Conservation (phyloP, 2,329 filamentous ascomycete species). For the Phoma herbarum region DNA sequence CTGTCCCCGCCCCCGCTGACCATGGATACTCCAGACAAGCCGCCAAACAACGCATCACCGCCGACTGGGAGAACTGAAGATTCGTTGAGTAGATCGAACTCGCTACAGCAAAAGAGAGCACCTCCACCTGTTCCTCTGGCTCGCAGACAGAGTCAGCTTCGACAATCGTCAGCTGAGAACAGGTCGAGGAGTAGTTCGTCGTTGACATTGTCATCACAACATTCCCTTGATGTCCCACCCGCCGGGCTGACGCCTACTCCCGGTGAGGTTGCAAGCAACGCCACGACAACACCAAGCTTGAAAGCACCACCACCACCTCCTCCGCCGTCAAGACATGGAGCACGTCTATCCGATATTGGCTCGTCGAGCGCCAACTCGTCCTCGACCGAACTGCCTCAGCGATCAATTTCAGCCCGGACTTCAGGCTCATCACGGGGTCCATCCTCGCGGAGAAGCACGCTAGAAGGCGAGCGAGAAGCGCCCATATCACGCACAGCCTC, state of each 20-base stretch:
- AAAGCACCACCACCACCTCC: conserved; percentile 48
- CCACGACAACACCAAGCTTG: conserved; percentile 20
- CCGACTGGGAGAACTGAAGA: conserved; percentile 25
- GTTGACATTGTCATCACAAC: conserved; percentile 49
- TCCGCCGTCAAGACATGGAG: conserved; percentile 45
- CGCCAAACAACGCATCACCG: conserved; percentile 26
- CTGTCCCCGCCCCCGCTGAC: conserved; percentile 30
- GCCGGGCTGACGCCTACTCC: not conserved
- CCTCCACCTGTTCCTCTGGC: conserved; percentile 49
- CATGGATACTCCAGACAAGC: conserved; percentile 35
- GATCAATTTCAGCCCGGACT: conserved; percentile 32
- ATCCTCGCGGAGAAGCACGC: conserved; percentile 36
- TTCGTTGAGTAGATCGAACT: conserved; percentile 33
- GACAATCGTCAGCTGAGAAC: conserved; percentile 36
- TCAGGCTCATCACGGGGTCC: conserved; percentile 32
- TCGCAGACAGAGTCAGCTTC: conserved; percentile 49
- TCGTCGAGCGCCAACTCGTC: conserved; percentile 43
- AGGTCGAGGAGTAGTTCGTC: conserved; percentile 49
- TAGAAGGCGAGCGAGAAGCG: conserved; percentile 38
- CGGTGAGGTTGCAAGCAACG: conserved; percentile 10
- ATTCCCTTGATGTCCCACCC: conserved; percentile 37
- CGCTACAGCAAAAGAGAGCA: conserved; percentile 39
- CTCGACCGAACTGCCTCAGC: conserved; percentile 39
- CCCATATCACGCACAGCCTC: conserved; percentile 39
- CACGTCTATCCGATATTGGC: conserved; percentile 33